A percentile compares a stretch with the other conserved stretches of the same genome.
Conservation (phyloP, 1,284 basidiomycete species). For the Naganishia liquefaciens region DNA sequence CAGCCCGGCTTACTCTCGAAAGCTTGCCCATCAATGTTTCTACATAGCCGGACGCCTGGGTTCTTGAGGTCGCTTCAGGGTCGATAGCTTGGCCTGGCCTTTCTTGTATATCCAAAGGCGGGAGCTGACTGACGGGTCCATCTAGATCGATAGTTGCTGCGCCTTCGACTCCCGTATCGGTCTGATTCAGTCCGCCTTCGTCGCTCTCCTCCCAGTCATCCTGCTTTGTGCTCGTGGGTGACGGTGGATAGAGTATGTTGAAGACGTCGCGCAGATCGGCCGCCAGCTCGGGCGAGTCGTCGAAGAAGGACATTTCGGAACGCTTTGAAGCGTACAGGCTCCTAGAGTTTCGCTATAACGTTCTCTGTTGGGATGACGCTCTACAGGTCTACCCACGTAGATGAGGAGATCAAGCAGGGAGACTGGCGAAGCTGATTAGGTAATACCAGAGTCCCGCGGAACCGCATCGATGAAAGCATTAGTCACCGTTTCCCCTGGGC, state of each 20-base stretch:
- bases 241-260: constrained; percentile 21
- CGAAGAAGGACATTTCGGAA: constrained; percentile 12
- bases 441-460: neutral
- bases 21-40: constrained; percentile 10
- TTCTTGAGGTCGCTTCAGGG: neutral
- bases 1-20: neutral
- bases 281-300: constrained; percentile 15
- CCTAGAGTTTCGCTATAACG: neutral
- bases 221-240: neutral
- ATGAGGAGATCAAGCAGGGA: too few species aligned
- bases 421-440: neutral
- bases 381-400: too few species aligned
- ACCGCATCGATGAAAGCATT: neutral
- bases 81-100: neutral
- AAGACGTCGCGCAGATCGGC: constrained; percentile 19
- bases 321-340: neutral
- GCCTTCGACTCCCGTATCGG: too few species aligned
- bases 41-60: neutral
- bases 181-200: neutral
- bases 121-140: constrained; percentile 1
- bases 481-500: neutral
- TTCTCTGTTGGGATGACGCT: neutral
- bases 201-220: constrained; percentile 9
- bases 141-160: neutral
- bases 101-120: constrained; percentile 14